A percentile compares a stretch with the other conserved stretches of the same genome.
Evolutionary conservation across 2,329 filamentous ascomycete genomes (phyloP).

Genomic region (Septoria linicola): DNA sequence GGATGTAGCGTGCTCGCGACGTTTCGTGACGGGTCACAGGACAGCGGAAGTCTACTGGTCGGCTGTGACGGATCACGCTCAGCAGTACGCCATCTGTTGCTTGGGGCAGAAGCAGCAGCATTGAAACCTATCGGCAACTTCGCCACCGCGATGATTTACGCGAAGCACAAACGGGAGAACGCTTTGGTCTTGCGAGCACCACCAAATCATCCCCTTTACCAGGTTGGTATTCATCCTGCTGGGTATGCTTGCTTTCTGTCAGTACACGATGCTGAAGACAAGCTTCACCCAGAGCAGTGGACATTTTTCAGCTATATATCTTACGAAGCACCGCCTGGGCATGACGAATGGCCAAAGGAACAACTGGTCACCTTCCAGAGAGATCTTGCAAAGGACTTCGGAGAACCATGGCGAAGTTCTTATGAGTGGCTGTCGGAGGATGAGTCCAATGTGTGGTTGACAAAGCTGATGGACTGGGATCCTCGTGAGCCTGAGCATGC

Average conservation of each 20-base stretch:
- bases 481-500: conserved; percentile 17
- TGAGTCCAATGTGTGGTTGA: conserved; percentile 1
- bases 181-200: conserved; percentile 14
- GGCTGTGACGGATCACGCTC: conserved; percentile 30
- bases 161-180: conserved; percentile 19
- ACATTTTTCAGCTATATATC: conserved; percentile 19
- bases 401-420: conserved; percentile 13
- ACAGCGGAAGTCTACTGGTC: conserved; percentile 25
- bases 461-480: conserved; percentile 20
- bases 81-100: conserved; percentile 22
- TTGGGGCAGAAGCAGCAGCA: conserved; percentile 11
- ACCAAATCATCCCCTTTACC: conserved; percentile 13
- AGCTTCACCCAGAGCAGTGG: conserved; percentile 14
- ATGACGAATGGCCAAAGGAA: conserved; percentile 9
- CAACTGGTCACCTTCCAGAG: conserved; percentile 12
- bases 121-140: conserved; percentile 15
- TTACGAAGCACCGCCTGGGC: conserved; percentile 14
- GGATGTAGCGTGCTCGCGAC: conserved; percentile 19
- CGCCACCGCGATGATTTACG: conserved; percentile 22
- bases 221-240: conserved; percentile 20
- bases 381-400: conserved; percentile 10
- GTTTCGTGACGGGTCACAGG: conserved; percentile 22
- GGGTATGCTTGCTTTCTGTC: conserved; percentile 11
- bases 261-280: conserved; percentile 15
- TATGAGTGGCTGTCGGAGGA: conserved; percentile 13